Conservation (phyloP, 2,329 filamentous ascomycete species). For the Metarhizium guizhouense region DNA sequence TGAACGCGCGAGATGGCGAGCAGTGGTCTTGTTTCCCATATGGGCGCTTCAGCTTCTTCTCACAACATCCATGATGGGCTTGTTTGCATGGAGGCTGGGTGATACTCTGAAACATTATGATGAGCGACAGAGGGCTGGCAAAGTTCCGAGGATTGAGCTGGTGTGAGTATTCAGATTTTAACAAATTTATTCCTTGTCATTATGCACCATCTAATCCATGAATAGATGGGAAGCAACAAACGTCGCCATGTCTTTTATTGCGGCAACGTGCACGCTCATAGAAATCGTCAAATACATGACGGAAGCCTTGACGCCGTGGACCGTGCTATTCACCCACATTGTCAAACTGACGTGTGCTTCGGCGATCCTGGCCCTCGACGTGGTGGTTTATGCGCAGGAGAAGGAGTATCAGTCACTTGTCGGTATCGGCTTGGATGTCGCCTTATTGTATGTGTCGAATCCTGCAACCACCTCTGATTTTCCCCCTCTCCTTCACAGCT, state of each 20-base stretch:
- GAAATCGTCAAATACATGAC: conserved; percentile 37
- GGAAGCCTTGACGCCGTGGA: conserved; percentile 45
- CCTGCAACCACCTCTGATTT: not conserved
- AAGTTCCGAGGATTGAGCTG: conserved; percentile 36
- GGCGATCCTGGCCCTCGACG: conserved; percentile 40
- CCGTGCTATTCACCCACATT: conserved; percentile 41
- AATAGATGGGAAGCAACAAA: conserved; percentile 46
- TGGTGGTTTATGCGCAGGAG: conserved; percentile 38
- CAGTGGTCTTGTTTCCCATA: conserved; percentile 35
- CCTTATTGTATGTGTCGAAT: conserved; percentile 34
- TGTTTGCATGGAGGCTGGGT: conserved; percentile 45
- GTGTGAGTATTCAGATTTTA: conserved; percentile 28
- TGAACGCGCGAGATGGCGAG: conserved; percentile 41
- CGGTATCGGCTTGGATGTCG: conserved; percentile 38
- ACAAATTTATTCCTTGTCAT: not conserved
- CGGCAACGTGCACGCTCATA: conserved; percentile 35
- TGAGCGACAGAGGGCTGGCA: conserved; percentile 28
- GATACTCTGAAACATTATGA: conserved; percentile 34
- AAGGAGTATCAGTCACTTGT: conserved; percentile 38
- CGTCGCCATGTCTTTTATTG: conserved; percentile 37
- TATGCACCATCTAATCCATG: not conserved
- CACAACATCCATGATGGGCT: conserved; percentile 36
- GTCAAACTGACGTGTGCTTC: conserved; percentile 39
- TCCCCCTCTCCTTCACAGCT: not conserved
- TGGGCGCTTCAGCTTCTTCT: conserved; percentile 41